Evolutionary conservation across 495 filamentous ascomycete genomes (phyloP), one percentile per base, ranked within the genome.

Genomic region (Lophiostoma macrostomum): DNA sequence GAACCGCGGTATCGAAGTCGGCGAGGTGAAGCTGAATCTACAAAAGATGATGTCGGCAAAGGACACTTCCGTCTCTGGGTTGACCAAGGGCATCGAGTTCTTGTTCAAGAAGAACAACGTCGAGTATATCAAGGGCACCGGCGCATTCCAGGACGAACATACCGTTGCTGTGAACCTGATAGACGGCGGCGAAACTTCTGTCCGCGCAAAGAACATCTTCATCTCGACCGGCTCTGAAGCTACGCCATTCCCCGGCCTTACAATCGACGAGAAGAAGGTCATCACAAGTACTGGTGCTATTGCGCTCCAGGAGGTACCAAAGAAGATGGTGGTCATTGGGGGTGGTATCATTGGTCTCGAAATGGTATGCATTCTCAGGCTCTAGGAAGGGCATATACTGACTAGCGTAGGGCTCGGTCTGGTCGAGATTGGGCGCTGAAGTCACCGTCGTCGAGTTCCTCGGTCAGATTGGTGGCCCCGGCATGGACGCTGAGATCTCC

Each of bases 271-370:
- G 81, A 87, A 96, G 83, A 86, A 86, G 74, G 87, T 98, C 64
- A 78, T 98, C 67, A 95, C 90, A 58, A 95, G 88, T 76, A 97
- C 93, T 34, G 93, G 93, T 60, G 93, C 93, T 62, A 85, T 98
- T 67, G 77, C 88, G 18, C 78, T 98, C 36, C 74, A 86, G 58
- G 78, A 94, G 77, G 87, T 97, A 25, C 93, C 93, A 36, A 90
- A 96, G 82, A 94, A 90, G 79, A 86, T 98, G 89, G 75, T 91
- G 56, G 93, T 98, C 58, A 97, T 98, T 64, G 93, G 93, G 60
- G 93, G 93, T 69, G 93, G 93, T 70, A 98, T 98, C 70, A 98
- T 98, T 67, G 93, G 93, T 69, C 81, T 98, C 30, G 93, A 98
- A 76, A 97, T 98, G 93, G 85, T 86, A 70, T 4, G 63, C 8